These are phyloP conservation scores for Dothistroma pini DNA, from an alignment of 2,329 filamentous ascomycete genomes.

Conservation along the genomic window DNA sequence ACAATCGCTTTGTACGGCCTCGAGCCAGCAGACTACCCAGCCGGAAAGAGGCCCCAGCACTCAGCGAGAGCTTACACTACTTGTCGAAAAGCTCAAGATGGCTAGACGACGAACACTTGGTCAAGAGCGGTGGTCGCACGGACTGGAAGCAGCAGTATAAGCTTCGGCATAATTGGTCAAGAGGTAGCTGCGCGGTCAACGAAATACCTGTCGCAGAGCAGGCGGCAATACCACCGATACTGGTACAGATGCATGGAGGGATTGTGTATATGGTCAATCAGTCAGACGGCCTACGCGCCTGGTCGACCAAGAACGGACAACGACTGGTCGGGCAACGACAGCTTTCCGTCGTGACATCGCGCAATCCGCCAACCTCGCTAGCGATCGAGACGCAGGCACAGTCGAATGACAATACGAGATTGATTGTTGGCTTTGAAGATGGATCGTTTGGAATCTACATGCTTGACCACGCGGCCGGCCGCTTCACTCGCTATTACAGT, in stretches of 20 bases:
- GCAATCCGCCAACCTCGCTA: constrained; percentile 57
- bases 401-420: constrained; percentile 27
- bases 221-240: constrained; percentile 54
- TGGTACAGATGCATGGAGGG: constrained; percentile 75
- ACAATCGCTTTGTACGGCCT: constrained; percentile 78
- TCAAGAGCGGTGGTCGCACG: constrained; percentile 50
- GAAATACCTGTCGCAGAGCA: constrained; percentile 64
- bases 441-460: constrained; percentile 70
- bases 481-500: constrained; percentile 52
- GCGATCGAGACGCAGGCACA: constrained; percentile 55
- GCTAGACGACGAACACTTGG: constrained; percentile 58
- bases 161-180: constrained; percentile 85
- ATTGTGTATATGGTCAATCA: constrained; percentile 73
- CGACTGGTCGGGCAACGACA: constrained; percentile 54
- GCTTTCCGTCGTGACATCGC: constrained; percentile 18
- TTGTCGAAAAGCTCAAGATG: constrained; percentile 57
- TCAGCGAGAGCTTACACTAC: constrained; percentile 44
- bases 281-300: constrained; percentile 68
- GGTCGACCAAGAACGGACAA: constrained; percentile 62
- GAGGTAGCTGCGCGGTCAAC: constrained; percentile 73
- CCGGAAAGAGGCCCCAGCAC: constrained; percentile 44
- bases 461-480: constrained; percentile 47
- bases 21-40: constrained; percentile 73
- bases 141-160: constrained; percentile 91
- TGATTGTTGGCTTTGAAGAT: constrained; percentile 67